phyloP scores from a whole-genome alignment of 164 flowering plant species.

The Sedum album region DNA sequence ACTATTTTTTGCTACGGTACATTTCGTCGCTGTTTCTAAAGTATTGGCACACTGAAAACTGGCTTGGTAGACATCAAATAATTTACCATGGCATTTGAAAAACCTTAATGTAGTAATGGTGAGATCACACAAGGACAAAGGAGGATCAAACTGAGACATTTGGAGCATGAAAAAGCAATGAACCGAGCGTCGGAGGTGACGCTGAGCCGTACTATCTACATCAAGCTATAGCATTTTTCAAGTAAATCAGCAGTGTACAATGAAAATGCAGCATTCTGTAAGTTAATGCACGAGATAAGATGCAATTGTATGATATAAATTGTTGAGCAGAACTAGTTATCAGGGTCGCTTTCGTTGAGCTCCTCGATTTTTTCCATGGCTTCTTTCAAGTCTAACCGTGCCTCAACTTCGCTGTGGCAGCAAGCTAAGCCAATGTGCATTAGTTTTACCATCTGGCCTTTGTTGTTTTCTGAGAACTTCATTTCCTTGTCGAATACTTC shows the following conservation, averaged over 20 bases:
- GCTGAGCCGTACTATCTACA: neutral
- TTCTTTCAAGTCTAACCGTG: slow-evolving; percentile 49
- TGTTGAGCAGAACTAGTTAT: slow-evolving; percentile 15
- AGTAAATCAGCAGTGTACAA: neutral
- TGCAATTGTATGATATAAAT: neutral
- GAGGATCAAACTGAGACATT: neutral
- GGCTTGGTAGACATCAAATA: too few relatives aligned
- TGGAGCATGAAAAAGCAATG: neutral
- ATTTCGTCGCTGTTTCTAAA: too few relatives aligned
- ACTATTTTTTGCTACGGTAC: too few relatives aligned
- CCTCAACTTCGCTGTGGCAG: slow-evolving; percentile 53
- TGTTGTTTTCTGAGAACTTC: slow-evolving; percentile 20
- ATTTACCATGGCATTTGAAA: too few relatives aligned
- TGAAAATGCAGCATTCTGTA: neutral
- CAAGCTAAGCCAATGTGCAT: slow-evolving; percentile 54
- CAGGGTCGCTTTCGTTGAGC: slow-evolving; percentile 38
- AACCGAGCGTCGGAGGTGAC: neutral
- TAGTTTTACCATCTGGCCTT: slow-evolving; percentile 52
- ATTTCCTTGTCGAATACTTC: slow-evolving; percentile 57
- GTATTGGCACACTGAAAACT: too few relatives aligned
- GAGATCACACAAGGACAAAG: neutral
- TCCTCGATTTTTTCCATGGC: slow-evolving; percentile 55
- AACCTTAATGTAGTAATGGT: neutral
- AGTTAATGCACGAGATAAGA: neutral
- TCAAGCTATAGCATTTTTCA: neutral